Base-by-base conservation (phyloP, 768 basidiomycete genomes). In the Omphalotus guepiniiformis region DNA sequence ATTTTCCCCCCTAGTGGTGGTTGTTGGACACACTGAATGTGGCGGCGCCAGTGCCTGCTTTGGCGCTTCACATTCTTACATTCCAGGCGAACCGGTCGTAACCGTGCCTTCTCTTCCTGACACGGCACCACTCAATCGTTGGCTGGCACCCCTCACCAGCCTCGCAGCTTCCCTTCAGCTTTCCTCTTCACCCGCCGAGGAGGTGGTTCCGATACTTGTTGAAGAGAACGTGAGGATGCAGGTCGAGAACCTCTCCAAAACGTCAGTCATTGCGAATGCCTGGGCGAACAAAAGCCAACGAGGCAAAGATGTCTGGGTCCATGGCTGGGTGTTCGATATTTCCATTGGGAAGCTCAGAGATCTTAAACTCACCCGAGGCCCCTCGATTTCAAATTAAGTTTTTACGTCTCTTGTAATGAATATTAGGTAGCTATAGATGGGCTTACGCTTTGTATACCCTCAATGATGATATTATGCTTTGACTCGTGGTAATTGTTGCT, bases 21-120 rank as follows among this genome's bases (percentile, higher is more conserved):
- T 94, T 56, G 87, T 85, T 21, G 92, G 92, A 15, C 92, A 95
- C 61, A 82, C 84, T 9, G 71, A 80, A 47, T 95, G 92, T 60
- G 92, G 89, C 46, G 92, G 92, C 42, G 85, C 79, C 3, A 62
- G 67, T 0, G 81, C 83, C 4, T 80, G 80, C 40, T 65, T 79
- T 32, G 55, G 61, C 1, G 63, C 68, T 47, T 65, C 62, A n/a
- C 58, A 65, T 13, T 45, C 54, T 6, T 55, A 71, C 41, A 44
- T 58, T 22, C 47, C 59, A 41, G 62, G 61, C 22, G 64, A 55
- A 25, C 59, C 62, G 19, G 62, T 66, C 26, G 56, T 64, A 35
- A 70, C 72, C 1, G 55, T 71, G 19, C 57, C 66, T 23, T 57
- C 61, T 19, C 60, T 67, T 16, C 60, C 69, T 23, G 62, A 63